These are phyloP conservation scores for Colletotrichum australisinense DNA, from an alignment of 2,329 filamentous ascomycete genomes.

Conservation along the genomic window DNA sequence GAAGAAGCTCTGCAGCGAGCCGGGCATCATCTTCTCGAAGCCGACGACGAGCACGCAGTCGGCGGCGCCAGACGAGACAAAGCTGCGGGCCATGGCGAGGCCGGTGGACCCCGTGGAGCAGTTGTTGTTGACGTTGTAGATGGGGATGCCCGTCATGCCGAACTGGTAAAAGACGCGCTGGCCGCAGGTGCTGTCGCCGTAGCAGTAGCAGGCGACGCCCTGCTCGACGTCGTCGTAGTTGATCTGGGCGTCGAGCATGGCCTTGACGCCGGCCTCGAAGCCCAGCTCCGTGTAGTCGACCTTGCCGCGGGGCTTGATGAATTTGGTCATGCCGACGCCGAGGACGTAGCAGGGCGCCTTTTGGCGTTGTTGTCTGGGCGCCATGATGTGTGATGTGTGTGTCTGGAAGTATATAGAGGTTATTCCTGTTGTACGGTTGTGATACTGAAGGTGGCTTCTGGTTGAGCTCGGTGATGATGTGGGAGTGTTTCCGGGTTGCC, in stretches of 20 bases:
- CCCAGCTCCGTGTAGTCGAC: conserved; percentile 95
- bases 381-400: conserved; percentile 50
- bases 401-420: neutral
- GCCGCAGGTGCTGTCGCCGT: conserved; percentile 93
- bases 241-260: conserved; percentile 86
- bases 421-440: neutral
- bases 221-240: conserved; percentile 97
- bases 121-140: conserved; percentile 99
- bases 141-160: conserved; percentile 95
- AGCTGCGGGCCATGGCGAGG: conserved; percentile 82
- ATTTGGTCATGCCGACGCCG: conserved; percentile 98
- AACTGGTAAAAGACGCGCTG: conserved; percentile 99
- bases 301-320: conserved; percentile 95
- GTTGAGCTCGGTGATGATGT: neutral
- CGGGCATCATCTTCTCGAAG: conserved; percentile 98
- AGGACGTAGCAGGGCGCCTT: conserved; percentile 81
- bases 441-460: neutral
- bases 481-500: neutral
- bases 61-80: conserved; percentile 83
- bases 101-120: conserved; percentile 96
- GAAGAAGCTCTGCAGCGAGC: conserved; percentile 86
- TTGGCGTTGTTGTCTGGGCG: conserved; percentile 58
- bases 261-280: conserved; percentile 92
- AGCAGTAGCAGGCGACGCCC: conserved; percentile 97
- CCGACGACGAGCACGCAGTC: conserved; percentile 93